These are phyloP conservation scores for Sphaerulina vaccinii DNA, from an alignment of 2,329 filamentous ascomycete genomes.

Conservation along the genomic window DNA sequence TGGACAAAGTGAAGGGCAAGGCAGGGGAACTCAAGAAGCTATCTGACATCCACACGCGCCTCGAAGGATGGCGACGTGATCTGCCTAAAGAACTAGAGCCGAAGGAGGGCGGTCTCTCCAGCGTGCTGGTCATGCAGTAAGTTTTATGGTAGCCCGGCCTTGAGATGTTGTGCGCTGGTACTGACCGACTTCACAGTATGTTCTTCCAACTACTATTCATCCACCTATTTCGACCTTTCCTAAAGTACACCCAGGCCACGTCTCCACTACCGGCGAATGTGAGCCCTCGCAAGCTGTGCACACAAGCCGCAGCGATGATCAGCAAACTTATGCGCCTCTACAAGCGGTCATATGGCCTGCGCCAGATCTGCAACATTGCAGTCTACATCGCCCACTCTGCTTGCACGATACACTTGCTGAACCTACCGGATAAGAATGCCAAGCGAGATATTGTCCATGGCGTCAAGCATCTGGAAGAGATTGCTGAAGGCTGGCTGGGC, in stretches of 20 bases:
- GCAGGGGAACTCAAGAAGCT: conserved; percentile 86
- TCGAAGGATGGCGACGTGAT: conserved; percentile 85
- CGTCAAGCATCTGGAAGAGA: conserved; percentile 88
- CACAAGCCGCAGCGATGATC: conserved; percentile 81
- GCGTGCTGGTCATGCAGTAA: conserved; percentile 83
- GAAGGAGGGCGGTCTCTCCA: conserved; percentile 83
- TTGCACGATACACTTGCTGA: conserved; percentile 90
- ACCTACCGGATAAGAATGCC: conserved; percentile 88
- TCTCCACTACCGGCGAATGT: conserved; percentile 85
- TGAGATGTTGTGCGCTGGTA: conserved; percentile 27
- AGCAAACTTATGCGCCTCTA: conserved; percentile 94
- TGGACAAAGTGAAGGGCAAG: conserved; percentile 66
- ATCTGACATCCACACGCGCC: conserved; percentile 81
- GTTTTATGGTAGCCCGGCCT: conserved; percentile 40
- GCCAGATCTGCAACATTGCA: conserved; percentile 93
- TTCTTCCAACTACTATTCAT: conserved; percentile 96
- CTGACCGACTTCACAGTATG: conserved; percentile 62
- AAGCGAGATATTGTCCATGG: conserved; percentile 87
- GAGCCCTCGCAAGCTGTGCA: conserved; percentile 86
- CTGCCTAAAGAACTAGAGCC: conserved; percentile 84
- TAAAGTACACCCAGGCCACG: conserved; percentile 79
- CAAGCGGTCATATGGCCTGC: conserved; percentile 84
- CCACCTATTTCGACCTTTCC: conserved; percentile 89
- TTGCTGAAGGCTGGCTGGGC: conserved; percentile 91
- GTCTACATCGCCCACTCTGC: conserved; percentile 95